phyloP scores from a whole-genome alignment of 768 basidiomycete genomes.

The Psilocybe tampanensis region DNA sequence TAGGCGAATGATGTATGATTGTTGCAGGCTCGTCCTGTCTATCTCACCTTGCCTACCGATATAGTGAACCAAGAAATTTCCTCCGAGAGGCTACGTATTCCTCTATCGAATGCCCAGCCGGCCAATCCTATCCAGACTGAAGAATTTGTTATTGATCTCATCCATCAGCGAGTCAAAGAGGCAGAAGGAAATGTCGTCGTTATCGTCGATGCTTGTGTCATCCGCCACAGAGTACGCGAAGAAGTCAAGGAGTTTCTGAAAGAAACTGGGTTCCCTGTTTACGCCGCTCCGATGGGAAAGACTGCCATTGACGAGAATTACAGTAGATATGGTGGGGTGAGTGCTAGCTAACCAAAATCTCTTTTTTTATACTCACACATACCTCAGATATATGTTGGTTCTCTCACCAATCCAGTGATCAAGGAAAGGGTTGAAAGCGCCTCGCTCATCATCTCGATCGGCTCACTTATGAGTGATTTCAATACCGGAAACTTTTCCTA shows the following conservation, averaged over 20 bases:
- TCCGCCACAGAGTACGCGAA: conserved; percentile 66
- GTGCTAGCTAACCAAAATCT: neutral
- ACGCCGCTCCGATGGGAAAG: conserved; percentile 82
- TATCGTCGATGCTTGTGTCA: conserved; percentile 80
- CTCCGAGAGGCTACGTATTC: conserved; percentile 59
- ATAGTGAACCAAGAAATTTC: conserved; percentile 72
- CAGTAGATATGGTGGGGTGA: conserved; percentile 77
- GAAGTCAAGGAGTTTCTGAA: conserved; percentile 65
- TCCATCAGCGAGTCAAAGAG: conserved; percentile 61
- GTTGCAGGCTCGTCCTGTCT: conserved; percentile 78
- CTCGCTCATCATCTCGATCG: conserved; percentile 76
- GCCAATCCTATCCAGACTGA: conserved; percentile 61
- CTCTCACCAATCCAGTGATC: conserved; percentile 64
- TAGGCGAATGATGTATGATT: neutral
- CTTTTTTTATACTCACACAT: neutral
- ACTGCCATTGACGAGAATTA: conserved; percentile 70
- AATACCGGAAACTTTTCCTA: conserved; percentile 90
- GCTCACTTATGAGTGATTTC: conserved; percentile 74
- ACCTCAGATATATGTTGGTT: conserved; percentile 73
- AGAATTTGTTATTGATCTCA: conserved; percentile 72
- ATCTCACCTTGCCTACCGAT: conserved; percentile 86
- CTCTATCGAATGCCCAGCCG: conserved; percentile 51
- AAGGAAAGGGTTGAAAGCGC: conserved; percentile 75
- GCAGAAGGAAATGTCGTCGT: conserved; percentile 73
- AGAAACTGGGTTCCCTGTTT: conserved; percentile 73